Base-by-base conservation (phyloP, 441 rosid species). In the Kokia cookei region DNA sequence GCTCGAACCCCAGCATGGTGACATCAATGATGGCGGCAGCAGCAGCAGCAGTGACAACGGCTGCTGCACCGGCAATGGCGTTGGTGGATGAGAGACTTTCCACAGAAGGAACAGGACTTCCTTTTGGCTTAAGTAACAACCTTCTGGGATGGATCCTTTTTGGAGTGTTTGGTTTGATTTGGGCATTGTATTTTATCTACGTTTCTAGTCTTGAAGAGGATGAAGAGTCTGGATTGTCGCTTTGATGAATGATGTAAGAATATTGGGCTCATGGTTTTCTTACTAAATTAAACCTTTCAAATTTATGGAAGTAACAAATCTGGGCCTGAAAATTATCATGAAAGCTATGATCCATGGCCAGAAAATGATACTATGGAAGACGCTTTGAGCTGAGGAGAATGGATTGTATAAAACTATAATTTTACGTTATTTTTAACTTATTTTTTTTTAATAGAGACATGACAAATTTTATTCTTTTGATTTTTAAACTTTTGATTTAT, bases 41-140 rank as follows among this genome's bases (percentile, higher is more conserved):
- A 0, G 60, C 75, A 1, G 24, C 67, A 32, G 37, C 7, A 6
- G 1, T 32, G 37, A 32, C 37, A 32, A 32, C 37, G 37, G 37
- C 37, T 32, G 37, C 0, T 32, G 37, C 82, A 27, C 81, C 85
- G 6, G 84, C 84, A 65, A 61, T 74, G 80, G 85, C 82, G 7
- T 66, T 85, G 78, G 86, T 83, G 72, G 88, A 79, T 42, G 88
- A 82, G 43, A 83, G 88, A 64, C 58, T 83, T 85, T 71, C 59
- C 78, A 83, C 82, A 1, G 88, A 81, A 71, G 88, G 82, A 58
- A 83, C 81, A 0, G 82, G 86, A 8, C 86, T 83, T 24, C 85
- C 83, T 1, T 83, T 85, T 50, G 88, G 86, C 9, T 76, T 83
- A 45, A 83, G 86, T 78, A 85, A 85, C 83, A 85, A 77, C 80